A percentile compares a stretch with the other conserved stretches of the same genome.
Conservation (phyloP, 371 early-diverging fungal species). For the Apophysomyces elegans region DNA sequence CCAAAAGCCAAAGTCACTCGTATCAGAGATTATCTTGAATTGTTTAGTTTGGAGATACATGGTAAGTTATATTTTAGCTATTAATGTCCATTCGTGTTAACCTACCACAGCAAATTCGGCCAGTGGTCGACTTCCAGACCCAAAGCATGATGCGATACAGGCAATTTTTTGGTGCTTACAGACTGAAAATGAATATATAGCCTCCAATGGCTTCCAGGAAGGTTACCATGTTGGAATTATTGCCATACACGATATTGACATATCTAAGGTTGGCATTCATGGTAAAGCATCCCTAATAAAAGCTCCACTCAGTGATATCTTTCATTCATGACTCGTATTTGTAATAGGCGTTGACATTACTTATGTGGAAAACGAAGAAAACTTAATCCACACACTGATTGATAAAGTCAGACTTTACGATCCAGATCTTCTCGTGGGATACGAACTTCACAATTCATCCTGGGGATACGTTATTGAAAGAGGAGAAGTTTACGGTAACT, state of each 20-base stretch:
- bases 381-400: slow-evolving; percentile 56
- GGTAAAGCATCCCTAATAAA: slow-evolving; percentile 4
- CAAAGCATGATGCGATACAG: slow-evolving; percentile 54
- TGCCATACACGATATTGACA: slow-evolving; percentile 29
- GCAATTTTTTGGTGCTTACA: slow-evolving; percentile 64
- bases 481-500: slow-evolving; percentile 36
- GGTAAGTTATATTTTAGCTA: slow-evolving; percentile 20
- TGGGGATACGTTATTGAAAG: slow-evolving; percentile 91
- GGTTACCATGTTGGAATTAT: slow-evolving; percentile 47
- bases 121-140: slow-evolving; percentile 61
- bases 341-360: slow-evolving; percentile 31
- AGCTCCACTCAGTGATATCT: neutral
- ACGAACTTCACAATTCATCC: slow-evolving; percentile 81
- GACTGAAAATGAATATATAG: slow-evolving; percentile 38
- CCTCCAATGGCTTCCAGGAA: slow-evolving; percentile 47
- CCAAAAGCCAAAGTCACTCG: slow-evolving; percentile 25
- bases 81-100: neutral
- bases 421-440: slow-evolving; percentile 89
- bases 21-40: slow-evolving; percentile 34
- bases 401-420: slow-evolving; percentile 63
- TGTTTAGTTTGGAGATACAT: slow-evolving; percentile 51
- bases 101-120: slow-evolving; percentile 41
- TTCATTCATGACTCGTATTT: neutral
- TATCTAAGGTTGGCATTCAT: slow-evolving; percentile 40
- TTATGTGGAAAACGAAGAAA: slow-evolving; percentile 53